Evolutionary conservation across 78 protist species (phyloP).

Genomic region (Polysphondylium violaceum): DNA sequence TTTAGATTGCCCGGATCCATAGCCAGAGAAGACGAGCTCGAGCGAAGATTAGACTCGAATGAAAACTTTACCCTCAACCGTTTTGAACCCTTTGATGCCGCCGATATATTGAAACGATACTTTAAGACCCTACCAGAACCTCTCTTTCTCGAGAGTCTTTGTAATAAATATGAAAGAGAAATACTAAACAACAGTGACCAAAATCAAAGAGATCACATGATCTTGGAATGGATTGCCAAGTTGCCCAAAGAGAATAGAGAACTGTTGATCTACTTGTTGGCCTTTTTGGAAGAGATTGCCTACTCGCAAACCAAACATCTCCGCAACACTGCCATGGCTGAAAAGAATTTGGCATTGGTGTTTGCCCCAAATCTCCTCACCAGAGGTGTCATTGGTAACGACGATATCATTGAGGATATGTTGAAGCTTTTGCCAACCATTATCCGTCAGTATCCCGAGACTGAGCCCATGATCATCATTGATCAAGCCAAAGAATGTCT

Average conservation of each 20-base stretch:
- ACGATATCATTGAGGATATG: constrained; percentile 70
- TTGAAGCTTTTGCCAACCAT: constrained; percentile 18
- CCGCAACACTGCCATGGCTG: constrained; percentile 40
- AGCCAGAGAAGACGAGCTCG: constrained; percentile 66
- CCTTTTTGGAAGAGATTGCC: constrained; percentile 54
- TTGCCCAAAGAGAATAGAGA: constrained; percentile 55
- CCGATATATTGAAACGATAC: constrained; percentile 57
- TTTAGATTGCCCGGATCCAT: constrained; percentile 57
- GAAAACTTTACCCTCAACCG: constrained; percentile 27
- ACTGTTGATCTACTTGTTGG: constrained; percentile 31
- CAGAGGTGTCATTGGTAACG: constrained; percentile 74
- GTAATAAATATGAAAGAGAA: constrained; percentile 27
- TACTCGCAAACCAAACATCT: constrained; percentile 2
- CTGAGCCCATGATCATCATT: constrained; percentile 33
- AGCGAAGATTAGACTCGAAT: constrained; percentile 10
- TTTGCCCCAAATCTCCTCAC: constrained; percentile 72
- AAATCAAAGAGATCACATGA: neutral
- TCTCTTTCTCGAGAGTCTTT: neutral
- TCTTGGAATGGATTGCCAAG: constrained; percentile 44
- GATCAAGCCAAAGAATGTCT: constrained; percentile 59
- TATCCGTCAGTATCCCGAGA: constrained; percentile 12
- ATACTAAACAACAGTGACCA: constrained; percentile 12
- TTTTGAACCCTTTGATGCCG: constrained; percentile 63
- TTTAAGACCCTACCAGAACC: constrained; percentile 69
- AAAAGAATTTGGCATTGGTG: constrained; percentile 65